A percentile compares a stretch with the other conserved stretches of the same genome.
Conservation (phyloP, 2,329 filamentous ascomycete genomes). For the Fusarium poae region DNA sequence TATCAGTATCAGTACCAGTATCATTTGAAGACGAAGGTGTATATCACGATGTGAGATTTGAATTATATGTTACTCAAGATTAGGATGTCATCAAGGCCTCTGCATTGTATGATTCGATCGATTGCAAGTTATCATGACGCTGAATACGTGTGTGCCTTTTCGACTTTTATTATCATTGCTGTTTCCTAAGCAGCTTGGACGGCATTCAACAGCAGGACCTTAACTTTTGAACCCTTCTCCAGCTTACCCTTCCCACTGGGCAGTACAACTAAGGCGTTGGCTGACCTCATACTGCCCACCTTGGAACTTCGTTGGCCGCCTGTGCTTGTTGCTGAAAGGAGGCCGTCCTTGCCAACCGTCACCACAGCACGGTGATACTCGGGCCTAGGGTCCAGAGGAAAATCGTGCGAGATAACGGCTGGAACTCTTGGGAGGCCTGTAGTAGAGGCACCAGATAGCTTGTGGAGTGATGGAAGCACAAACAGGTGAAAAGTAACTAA, state of each 20-base stretch:
- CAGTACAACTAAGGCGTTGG: conserved; percentile 87
- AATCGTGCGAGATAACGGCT: conserved; percentile 78
- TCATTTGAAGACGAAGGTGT: conserved; percentile 51
- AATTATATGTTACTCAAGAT: conserved; percentile 46
- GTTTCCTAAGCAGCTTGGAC: conserved; percentile 48
- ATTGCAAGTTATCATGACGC: conserved; percentile 35
- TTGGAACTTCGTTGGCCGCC: conserved; percentile 90
- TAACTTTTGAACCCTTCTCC: conserved; percentile 76
- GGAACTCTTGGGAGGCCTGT: conserved; percentile 78
- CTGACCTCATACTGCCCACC: conserved; percentile 88
- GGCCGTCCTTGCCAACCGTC: conserved; percentile 73
- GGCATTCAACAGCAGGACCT: conserved; percentile 82
- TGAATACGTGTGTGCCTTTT: neutral
- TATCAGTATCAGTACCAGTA: conserved; percentile 55
- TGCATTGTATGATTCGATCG: conserved; percentile 41
- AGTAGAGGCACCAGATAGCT: conserved; percentile 75
- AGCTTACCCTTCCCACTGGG: conserved; percentile 74
- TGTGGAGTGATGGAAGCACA: conserved; percentile 87
- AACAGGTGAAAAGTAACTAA: conserved; percentile 95
- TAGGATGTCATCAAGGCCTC: conserved; percentile 29
- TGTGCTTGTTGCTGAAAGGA: conserved; percentile 81
- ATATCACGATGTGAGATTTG: conserved; percentile 51
- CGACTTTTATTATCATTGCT: neutral
- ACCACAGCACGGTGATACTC: conserved; percentile 94
- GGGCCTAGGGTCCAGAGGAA: conserved; percentile 80